These are phyloP conservation scores for Globisporangium orthogonon DNA, from an alignment of 352 stramenopile species.

Conservation along the genomic window DNA sequence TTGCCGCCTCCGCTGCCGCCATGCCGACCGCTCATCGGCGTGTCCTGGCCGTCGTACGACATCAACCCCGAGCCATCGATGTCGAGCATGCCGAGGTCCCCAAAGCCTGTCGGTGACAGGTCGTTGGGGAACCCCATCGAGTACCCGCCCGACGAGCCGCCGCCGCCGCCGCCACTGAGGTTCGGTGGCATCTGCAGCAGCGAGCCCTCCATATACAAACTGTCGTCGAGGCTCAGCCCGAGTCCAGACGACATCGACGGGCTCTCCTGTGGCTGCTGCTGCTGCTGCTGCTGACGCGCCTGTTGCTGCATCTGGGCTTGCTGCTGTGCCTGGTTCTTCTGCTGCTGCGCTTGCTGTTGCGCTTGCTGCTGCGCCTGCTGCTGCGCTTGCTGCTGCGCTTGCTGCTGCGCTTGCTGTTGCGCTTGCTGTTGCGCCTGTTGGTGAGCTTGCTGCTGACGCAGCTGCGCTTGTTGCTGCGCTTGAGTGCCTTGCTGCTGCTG, in stretches of 20 bases:
- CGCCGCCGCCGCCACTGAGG: constrained; percentile 26
- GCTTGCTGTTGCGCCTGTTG: constrained; percentile 25
- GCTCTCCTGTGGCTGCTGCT: constrained; percentile 32
- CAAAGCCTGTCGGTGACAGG: constrained; percentile 58
- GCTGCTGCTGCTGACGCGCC: constrained; percentile 19
- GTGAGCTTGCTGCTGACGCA: constrained; percentile 14
- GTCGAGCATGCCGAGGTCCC: constrained; percentile 60
- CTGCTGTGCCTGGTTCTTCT: constrained; percentile 8
- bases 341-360: constrained; percentile 10
- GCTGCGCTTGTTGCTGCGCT: constrained; percentile 18
- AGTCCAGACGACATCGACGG: constrained; percentile 42
- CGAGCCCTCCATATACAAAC: constrained; percentile 53
- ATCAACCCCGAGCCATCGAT: constrained; percentile 54
- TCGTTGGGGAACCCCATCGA: constrained; percentile 57
- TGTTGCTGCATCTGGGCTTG: constrained; percentile 19
- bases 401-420: constrained; percentile 6
- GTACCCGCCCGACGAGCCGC: constrained; percentile 29
- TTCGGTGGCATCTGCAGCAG: constrained; percentile 55
- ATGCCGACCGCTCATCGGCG: constrained; percentile 5
- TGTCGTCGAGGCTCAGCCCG: constrained; percentile 48
- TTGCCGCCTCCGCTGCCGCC: constrained; percentile 14
- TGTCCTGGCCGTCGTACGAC: constrained; percentile 22
- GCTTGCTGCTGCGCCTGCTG: constrained; percentile 12
- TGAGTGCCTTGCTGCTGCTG: constrained; percentile 11
- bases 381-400: constrained; percentile 17